Base-by-base conservation (phyloP, 1,139 yeast genomes). In the Pichia sp. region DNA sequence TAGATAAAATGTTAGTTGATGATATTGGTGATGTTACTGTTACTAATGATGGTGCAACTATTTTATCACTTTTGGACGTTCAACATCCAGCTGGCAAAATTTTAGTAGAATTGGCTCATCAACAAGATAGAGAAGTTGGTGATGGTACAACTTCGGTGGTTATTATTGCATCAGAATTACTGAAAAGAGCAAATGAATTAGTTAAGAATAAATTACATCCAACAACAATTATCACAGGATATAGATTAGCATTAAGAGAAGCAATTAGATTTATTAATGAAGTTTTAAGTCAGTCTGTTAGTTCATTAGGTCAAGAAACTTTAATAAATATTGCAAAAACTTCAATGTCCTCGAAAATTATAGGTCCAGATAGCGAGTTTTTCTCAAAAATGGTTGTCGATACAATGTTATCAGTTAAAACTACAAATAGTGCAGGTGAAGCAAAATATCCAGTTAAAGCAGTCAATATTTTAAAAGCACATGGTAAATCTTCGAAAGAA, bases 61-160 rank as follows among this genome's bases (percentile, higher is more conserved):
- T 94, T 58, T 74, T 94, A 56, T 78, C 92, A 9, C 71, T 94
- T 52, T 75, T 94, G 56, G 98, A 94, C 65, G 97, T 94, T 47
- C 97, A 94, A 69, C 99, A 94, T 66, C 99, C 99, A 35, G 98
- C 98, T 0, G 98, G 98, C 28, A 89, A 88, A 70, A 92, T 94
- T 58, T 74, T 94, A 54, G 98, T 94, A 44, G 98, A 94, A 65
- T 77, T 94, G 64, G 99, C 98, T 3, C 97, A 92, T 67, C 98
- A 94, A 67, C 99, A 94, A 71, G 99, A 94, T 67, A 81, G 96
- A 63, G 98, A 94, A 70, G 96, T 94, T 51, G 99, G 99, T 51
- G 99, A 94, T 65, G 99, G 99, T 60, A 86, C 95, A 43, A 86
- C 95, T 0, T 85, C 95, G n/a, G 97, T 92, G 44, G 97, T 92